Base-by-base conservation (phyloP, 345 rosid species). In the Moricandia arvensis region DNA sequence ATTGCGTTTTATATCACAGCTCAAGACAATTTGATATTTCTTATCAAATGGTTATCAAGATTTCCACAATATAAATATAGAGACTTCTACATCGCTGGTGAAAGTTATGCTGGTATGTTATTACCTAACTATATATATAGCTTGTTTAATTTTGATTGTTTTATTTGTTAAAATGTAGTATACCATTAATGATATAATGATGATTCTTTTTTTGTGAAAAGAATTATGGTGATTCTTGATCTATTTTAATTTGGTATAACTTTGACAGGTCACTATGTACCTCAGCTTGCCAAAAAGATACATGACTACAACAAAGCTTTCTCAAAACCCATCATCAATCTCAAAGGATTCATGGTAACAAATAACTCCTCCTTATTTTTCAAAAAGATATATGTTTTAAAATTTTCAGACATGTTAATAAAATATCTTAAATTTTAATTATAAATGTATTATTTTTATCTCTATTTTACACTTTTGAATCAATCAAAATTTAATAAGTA, bases 41-140 rank as follows among this genome's bases (percentile, higher is more conserved):
- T 95, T 16, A 73, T 83, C 21, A 80, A 86, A 74, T 95, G 99
- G 99, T 82, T 95, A 84, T 84, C 95, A 8, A 91, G 84, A 84
- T 95, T 95, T 78, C 97, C 97, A 2, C 91, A 88, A 67, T 95
- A 92, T 78, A 87, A 86, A 77, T 73, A 86, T 74, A 82, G 97
- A 73, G 93, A 92, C 13, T 85, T 94, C 81, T 95, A 87, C 74
- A 76, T 95, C 63, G 86, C 97, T 27, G 99, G 99, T 2, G 99
- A 95, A 81, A 91, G 97, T 80, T 95, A 95, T 49, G 97, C 96
- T 16, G 98, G 98, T 93, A 82, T 1, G 43, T 51, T 6, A 15
- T 31, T 21, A 33, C 24, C 12, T 26, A 49, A 53, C 18, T 21
- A 17, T 21, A 47, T 31, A 35, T 15, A 47, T 31, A 35, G 15